phyloP scores from a whole-genome alignment of 176 grass and related monocot species.

The Puccinellia tenuiflora region DNA sequence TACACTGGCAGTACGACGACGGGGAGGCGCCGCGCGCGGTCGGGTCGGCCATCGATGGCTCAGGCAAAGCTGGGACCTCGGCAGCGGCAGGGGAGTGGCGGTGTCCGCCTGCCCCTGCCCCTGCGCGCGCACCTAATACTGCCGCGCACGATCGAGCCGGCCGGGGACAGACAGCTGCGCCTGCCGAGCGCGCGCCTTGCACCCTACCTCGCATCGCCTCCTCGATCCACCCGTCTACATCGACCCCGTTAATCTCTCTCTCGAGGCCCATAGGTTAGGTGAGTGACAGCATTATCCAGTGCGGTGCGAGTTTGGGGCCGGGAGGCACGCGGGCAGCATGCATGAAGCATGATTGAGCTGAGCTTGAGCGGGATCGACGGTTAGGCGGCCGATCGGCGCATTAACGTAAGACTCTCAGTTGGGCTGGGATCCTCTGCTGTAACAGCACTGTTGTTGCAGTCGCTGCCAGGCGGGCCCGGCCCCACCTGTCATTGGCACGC shows the following conservation, averaged over 20 bases:
- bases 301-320: slow-evolving; percentile 44
- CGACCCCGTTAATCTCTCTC: neutral
- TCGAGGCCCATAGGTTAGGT: slow-evolving; percentile 43
- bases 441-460: no score
- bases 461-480: no score
- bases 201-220: neutral
- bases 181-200: neutral
- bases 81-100: slow-evolving; percentile 7
- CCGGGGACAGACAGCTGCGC: slow-evolving; percentile 6
- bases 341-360: neutral
- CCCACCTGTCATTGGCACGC: no score
- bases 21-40: neutral
- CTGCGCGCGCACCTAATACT: slow-evolving; percentile 19
- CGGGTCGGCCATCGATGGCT: neutral
- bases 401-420: no score
- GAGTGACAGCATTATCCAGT: slow-evolving; percentile 32
- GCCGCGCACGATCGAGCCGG: neutral
- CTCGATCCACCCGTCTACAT: neutral
- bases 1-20: neutral
- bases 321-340: slow-evolving; percentile 20
- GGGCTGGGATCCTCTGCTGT: no score
- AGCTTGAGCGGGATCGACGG: neutral
- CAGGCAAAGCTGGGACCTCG: neutral
- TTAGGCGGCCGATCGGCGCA: slow-evolving; percentile 12
- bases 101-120: neutral